Evolutionary conservation across 768 basidiomycete species (phyloP).

Genomic region (Kwoniella heveanensis): DNA sequence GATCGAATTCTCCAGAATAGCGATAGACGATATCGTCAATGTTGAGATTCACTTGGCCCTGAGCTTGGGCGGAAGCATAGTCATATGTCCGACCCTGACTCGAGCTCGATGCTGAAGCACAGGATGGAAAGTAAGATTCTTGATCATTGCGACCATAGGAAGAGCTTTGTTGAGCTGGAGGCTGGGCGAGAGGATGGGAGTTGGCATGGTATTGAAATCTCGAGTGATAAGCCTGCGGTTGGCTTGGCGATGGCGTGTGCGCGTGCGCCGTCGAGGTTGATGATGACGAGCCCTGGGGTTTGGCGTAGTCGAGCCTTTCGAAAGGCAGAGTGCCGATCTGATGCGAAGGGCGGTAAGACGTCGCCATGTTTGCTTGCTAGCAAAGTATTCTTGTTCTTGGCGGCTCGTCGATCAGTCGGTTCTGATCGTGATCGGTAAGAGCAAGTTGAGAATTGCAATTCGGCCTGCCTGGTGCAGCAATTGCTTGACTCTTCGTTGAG

Average conservation of each 20-base stretch:
- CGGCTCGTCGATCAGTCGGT: no score
- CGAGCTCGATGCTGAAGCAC: neutral
- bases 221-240: constrained; percentile 15
- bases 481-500: no score
- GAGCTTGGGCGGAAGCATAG: neutral
- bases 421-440: no score
- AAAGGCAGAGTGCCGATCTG: constrained; percentile 19
- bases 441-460: no score
- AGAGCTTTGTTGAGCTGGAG: constrained; percentile 1
- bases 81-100: constrained; percentile 3
- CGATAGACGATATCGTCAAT: constrained; percentile 40
- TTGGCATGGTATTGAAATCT: constrained; percentile 21
- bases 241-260: constrained; percentile 6
- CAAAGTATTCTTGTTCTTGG: neutral
- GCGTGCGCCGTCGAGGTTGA: neutral
- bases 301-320: constrained; percentile 4
- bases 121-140: constrained; percentile 19
- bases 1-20: constrained; percentile 37
- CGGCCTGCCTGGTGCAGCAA: no score
- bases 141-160: neutral
- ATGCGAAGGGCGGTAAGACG: constrained; percentile 11
- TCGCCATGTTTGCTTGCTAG: constrained; percentile 10
- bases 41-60: constrained; percentile 16
- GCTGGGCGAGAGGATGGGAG: constrained; percentile 5
- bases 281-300: neutral